Evolutionary conservation across 495 filamentous ascomycete species (phyloP), one percentile per base, ranked within the genome.

Genomic region (Penicillium egyptiacum): DNA sequence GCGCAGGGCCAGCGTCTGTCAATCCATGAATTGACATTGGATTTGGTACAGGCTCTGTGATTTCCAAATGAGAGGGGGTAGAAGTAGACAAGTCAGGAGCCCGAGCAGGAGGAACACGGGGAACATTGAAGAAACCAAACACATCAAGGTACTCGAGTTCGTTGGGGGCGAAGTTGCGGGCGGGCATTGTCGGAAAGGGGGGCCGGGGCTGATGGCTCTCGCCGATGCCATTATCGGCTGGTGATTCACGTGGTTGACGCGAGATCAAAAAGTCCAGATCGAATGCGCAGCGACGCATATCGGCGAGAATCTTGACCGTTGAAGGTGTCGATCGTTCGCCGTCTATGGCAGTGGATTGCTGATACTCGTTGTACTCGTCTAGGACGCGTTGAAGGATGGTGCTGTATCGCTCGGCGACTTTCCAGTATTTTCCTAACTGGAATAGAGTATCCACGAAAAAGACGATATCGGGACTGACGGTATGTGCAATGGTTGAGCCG

Each of bases 41-140:
- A 55, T 78, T 70, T 8, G 62, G 62, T 8, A 71, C 69, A 14
- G 70, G n/a, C 1, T 67, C 69, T 11, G 61, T 56, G 4, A 76
- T 73, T 22, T 72, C 68, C 9, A 76, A 50, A 41, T 64, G 57
- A 25, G 52, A 25, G 0, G 56, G 31, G 17, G 48, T 19, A 14
- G 55, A 11, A 12, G 49, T 37, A 11, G 35, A 26, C 4, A 69
- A 57, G 31, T 72, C 73, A n/a, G 70, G 60, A 3, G 68, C 67
- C 4, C 71, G 62, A 1, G 69, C 46, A 9, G 66, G 58, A 12
- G 88, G 86, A 8, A 94, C 75, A 17, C 90, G 77, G 4, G 91
- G 91, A 43, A 94, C 83, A 70, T 95, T 95, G 77, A 95, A 96
- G 73, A 92, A 95, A 58, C 92, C 89, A 68, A 96, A 96, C 2